These are phyloP conservation scores for Trametes polyzona DNA, from an alignment of 1,284 basidiomycete genomes.

Conservation along the genomic window DNA sequence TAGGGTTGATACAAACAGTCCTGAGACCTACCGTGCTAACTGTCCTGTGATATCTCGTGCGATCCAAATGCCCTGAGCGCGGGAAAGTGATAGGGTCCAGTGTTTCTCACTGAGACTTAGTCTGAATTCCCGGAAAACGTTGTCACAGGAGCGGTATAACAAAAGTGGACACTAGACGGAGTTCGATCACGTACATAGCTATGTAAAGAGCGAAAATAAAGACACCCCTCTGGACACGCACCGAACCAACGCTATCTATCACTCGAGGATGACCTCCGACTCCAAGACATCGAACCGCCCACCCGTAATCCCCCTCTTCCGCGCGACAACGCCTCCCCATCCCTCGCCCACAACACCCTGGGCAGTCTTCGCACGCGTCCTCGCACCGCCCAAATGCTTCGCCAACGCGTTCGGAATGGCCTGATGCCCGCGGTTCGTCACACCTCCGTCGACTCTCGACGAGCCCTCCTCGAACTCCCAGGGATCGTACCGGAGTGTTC, in stretches of 20 bases:
- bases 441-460: neutral
- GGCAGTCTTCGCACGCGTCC: neutral
- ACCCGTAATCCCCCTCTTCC: neutral
- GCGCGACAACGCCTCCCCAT: neutral
- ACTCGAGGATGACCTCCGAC: neutral
- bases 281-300: constrained; percentile 1
- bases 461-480: constrained; percentile 1
- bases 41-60: too few relatives aligned
- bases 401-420: neutral
- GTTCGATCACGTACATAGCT: too few relatives aligned
- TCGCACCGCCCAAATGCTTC: neutral
- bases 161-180: too few relatives aligned
- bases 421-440: neutral
- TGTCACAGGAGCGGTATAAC: too few relatives aligned
- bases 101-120: too few relatives aligned
- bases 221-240: too few relatives aligned
- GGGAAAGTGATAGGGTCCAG: too few relatives aligned
- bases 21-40: too few relatives aligned
- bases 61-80: too few relatives aligned
- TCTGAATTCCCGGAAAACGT: too few relatives aligned
- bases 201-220: too few relatives aligned
- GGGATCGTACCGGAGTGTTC: neutral
- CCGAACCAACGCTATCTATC: neutral
- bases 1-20: too few relatives aligned
- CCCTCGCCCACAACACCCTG: neutral